Evolutionary conservation across 805 yeast genomes (phyloP), one percentile per base, ranked within the genome.

Genomic region (Kazachstania bromeliacearum): DNA sequence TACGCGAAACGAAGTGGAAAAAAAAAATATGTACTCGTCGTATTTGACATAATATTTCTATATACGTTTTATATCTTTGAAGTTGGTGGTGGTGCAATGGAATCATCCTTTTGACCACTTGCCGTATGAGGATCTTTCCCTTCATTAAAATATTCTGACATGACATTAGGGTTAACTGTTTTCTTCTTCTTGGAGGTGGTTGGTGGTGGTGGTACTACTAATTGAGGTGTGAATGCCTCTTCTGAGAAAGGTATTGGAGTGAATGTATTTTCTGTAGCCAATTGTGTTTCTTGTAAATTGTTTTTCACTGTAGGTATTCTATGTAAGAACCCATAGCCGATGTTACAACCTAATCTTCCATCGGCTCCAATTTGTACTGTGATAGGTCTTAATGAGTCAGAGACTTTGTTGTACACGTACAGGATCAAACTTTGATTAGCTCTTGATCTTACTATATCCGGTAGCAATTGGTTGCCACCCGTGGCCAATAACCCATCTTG

Each of bases 261-360:
- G n/a, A n/a, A n/a, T n/a, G n/a, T n/a, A n/a, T n/a, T n/a, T 13
- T 26, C 15, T 4, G 8, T 17, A 8, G 15, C n/a, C 3, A 26
- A 13, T 17, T 10, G 29, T 9, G 29, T 14, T 26, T 10, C 4
- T 18, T 21, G 17, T 7, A 15, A 8, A 12, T 22, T 15, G 3
- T 14, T 15, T 31, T 22, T 31, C 5, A 53, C 55, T 1, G 76
- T 74, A 1, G 97, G 96, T n/a, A 84, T 60, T 41, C 92, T 65
- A 54, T 89, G 97, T 34, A 89, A 63, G 35, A 82, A 68, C 0
- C 98, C 98, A 50, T 87, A 88, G 0, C 96, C 97, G 14, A 89
- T 94, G 45, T 88, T 94, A 61, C 96, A 87, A 2, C 98, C 98
- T 25, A 89, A 62, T 25, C 85, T 65, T 1, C 95, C 95, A 44